Percentiles rank a stretch among this genome's conserved stretches.
Conservation (phyloP, 306 rosid species). For the Bauhinia variegata region DNA sequence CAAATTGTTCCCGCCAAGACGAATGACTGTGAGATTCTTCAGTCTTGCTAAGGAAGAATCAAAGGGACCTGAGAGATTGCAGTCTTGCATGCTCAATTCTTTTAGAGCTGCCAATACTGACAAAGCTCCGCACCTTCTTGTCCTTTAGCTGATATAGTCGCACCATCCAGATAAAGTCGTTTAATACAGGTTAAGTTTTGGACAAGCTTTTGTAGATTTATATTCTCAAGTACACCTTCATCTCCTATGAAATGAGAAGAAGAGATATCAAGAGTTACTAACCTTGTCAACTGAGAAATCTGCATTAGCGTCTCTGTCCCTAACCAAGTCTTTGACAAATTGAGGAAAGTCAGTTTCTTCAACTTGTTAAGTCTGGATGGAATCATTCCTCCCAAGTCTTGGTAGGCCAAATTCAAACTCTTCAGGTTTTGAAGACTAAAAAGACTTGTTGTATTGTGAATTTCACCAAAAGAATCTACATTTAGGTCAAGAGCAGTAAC, state of each 20-base stretch:
- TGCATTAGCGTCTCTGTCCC: slow-evolving; percentile 21
- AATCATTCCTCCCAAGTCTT: background rate
- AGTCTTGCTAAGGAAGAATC: slow-evolving; percentile 6
- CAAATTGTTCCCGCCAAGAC: background rate
- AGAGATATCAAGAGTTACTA: slow-evolving; percentile 30
- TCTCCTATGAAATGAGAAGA: too few species aligned
- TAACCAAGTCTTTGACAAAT: slow-evolving; percentile 18
- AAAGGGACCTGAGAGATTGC: slow-evolving; percentile 28
- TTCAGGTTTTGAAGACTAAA: slow-evolving; percentile 13
- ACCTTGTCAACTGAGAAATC: slow-evolving; percentile 24
- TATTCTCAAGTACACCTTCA: slow-evolving; percentile 29
- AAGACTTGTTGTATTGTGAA: slow-evolving; percentile 14
- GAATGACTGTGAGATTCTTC: background rate
- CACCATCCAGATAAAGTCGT: slow-evolving; percentile 45
- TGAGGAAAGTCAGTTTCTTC: slow-evolving; percentile 13
- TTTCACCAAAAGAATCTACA: background rate
- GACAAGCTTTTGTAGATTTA: slow-evolving; percentile 1
- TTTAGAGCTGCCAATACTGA: background rate
- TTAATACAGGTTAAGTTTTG: slow-evolving; percentile 22
- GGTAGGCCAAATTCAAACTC: slow-evolving; percentile 5
- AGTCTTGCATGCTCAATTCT: slow-evolving; percentile 10
- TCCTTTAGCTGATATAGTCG: slow-evolving; percentile 34
- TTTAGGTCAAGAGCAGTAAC: slow-evolving; percentile 4
- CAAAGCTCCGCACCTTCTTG: slow-evolving; percentile 36
- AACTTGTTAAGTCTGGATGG: slow-evolving; percentile 15